A percentile compares a stretch with the other conserved stretches of the same genome.
Evolutionary conservation across 441 rosid genomes (phyloP).

Genomic region (Gossypium davidsonii): DNA sequence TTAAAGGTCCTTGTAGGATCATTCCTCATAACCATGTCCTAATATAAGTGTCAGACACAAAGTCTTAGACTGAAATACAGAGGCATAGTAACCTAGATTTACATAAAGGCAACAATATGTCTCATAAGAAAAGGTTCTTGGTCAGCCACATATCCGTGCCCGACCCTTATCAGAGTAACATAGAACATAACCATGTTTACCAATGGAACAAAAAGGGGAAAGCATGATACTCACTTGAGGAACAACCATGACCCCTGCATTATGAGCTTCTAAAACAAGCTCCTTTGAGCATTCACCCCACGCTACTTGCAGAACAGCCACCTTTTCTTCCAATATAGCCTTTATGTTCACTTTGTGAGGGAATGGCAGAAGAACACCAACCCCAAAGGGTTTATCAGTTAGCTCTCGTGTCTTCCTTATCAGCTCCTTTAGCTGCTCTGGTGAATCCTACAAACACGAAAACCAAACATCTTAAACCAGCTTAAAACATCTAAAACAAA

Average conservation of each 20-base stretch:
- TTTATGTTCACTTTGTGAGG: conserved; percentile 60
- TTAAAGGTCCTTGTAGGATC: too few species aligned
- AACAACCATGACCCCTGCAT: conserved; percentile 60
- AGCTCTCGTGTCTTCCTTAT: conserved; percentile 59
- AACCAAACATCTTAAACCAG: too few species aligned
- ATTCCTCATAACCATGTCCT: too few species aligned
- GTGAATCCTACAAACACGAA: conserved; percentile 45
- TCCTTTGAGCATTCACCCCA: conserved; percentile 74
- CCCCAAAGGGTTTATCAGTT: conserved; percentile 74
- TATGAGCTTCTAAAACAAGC: conserved; percentile 57
- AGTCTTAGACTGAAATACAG: background rate
- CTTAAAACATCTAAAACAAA: too few species aligned
- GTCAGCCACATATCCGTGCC: too few species aligned
- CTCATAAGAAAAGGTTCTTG: too few species aligned
- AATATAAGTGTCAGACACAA: background rate
- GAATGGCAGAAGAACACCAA: conserved; percentile 70
- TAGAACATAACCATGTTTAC: background rate
- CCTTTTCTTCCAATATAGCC: conserved; percentile 55
- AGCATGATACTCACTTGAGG: conserved; percentile 52
- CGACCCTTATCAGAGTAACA: background rate
- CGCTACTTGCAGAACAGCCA: conserved; percentile 60
- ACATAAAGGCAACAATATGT: too few species aligned
- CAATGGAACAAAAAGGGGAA: background rate
- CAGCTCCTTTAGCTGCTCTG: conserved; percentile 52
- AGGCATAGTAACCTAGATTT: too few species aligned